Evolutionary conservation across 495 filamentous ascomycete genomes (phyloP).

Genomic region (Penicillium flavigenum): DNA sequence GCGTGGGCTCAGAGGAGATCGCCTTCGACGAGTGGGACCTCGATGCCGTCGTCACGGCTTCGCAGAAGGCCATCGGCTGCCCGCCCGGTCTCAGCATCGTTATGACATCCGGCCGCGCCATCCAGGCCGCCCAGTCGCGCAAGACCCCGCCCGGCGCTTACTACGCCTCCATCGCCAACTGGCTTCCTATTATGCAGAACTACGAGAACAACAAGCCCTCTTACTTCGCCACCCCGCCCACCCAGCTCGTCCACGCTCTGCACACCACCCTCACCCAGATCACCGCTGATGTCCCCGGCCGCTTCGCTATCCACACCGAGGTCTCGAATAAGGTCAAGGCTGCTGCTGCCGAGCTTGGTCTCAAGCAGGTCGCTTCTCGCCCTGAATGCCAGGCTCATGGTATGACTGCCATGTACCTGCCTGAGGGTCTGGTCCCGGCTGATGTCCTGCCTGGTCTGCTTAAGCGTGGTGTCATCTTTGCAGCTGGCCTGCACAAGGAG

Average conservation of each 20-base stretch:
- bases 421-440: slow-evolving; percentile 73
- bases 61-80: slow-evolving; percentile 94
- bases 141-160: slow-evolving; percentile 79
- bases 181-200: slow-evolving; percentile 98
- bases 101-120: slow-evolving; percentile 88
- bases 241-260: slow-evolving; percentile 90
- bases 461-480: slow-evolving; percentile 91
- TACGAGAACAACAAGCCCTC: slow-evolving; percentile 96
- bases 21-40: slow-evolving; percentile 92
- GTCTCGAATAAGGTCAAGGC: slow-evolving; percentile 82
- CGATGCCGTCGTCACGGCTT: slow-evolving; percentile 89
- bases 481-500: slow-evolving; percentile 90
- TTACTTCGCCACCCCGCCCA: slow-evolving; percentile 95
- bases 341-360: slow-evolving; percentile 70
- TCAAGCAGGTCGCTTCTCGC: slow-evolving; percentile 80
- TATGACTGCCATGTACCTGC: slow-evolving; percentile 97
- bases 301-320: slow-evolving; percentile 74
- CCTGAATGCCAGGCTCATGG: slow-evolving; percentile 90
- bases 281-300: slow-evolving; percentile 65
- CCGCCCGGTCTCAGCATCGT: slow-evolving; percentile 91
- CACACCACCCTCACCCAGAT: slow-evolving; percentile 92
- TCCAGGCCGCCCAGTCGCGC: slow-evolving; percentile 73
- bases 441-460: slow-evolving; percentile 83
- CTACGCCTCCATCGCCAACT: slow-evolving; percentile 95
- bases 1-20: slow-evolving; percentile 93